phyloP scores from a whole-genome alignment of 805 yeast species.

The Candida ficus region DNA sequence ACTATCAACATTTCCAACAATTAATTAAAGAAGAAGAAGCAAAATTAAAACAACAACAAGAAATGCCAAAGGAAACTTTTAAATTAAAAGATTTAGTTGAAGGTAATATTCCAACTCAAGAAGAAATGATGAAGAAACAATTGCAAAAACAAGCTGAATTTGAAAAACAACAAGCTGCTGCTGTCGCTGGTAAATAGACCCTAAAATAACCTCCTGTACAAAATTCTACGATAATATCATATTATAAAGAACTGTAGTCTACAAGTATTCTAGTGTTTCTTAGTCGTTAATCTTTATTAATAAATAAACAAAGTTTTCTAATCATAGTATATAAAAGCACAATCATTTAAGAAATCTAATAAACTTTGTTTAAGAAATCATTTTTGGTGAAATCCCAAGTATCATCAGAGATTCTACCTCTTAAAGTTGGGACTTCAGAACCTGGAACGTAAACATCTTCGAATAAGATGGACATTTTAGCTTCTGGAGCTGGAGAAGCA shows the following conservation, averaged over 20 bases:
- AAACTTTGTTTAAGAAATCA: constrained; percentile 35
- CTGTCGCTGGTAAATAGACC: constrained; percentile 3
- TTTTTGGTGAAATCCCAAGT: constrained; percentile 71
- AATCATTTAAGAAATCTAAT: constrained; percentile 12
- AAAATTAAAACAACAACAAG: constrained; percentile 55
- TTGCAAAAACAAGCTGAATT: constrained; percentile 37
- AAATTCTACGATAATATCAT: too few species aligned
- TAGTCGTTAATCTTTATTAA: neutral
- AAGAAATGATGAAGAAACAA: constrained; percentile 46
- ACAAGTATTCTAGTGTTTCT: too few species aligned
- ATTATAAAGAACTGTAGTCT: too few species aligned
- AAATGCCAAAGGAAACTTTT: constrained; percentile 75
- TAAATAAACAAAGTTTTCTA: constrained; percentile 1
- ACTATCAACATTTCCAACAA: constrained; percentile 77
- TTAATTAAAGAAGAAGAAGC: constrained; percentile 80
- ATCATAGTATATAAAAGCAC: neutral
- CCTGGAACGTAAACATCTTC: constrained; percentile 97
- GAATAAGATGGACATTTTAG: constrained; percentile 88
- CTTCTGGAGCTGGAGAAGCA: constrained; percentile 91
- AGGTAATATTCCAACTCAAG: constrained; percentile 77
- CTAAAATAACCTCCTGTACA: neutral
- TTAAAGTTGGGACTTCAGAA: constrained; percentile 82
- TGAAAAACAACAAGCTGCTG: constrained; percentile 17
- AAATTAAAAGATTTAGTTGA: constrained; percentile 81
- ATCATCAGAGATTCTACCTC: constrained; percentile 97